Conservation (phyloP, 2,329 filamentous ascomycete species). For the Pseudovirgaria hyperparasitica region DNA sequence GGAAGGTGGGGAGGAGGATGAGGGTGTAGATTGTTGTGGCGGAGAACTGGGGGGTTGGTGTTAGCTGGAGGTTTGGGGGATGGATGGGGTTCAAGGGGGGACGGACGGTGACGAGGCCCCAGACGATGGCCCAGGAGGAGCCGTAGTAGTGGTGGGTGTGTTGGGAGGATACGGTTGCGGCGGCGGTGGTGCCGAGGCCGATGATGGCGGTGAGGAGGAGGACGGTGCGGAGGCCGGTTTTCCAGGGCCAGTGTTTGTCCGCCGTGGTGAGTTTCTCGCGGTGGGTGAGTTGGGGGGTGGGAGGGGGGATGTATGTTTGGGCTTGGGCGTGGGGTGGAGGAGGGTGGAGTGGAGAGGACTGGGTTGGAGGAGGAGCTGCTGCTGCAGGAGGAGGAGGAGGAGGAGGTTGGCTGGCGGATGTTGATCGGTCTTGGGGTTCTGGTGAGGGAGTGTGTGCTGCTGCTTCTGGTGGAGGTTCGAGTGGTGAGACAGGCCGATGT, state of each 20-base stretch:
- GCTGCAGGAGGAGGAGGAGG: too few species aligned
- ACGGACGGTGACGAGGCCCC: slow-evolving; percentile 14
- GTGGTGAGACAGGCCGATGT: too few species aligned
- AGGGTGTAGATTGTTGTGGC: slow-evolving; percentile 18
- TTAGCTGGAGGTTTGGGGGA: not conserved
- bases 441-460: too few species aligned
- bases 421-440: too few species aligned
- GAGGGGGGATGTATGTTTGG: too few species aligned
- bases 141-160: slow-evolving; percentile 2
- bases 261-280: slow-evolving; percentile 10
- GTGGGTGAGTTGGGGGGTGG: slow-evolving; percentile 17
- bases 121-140: slow-evolving; percentile 11
- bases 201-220: slow-evolving; percentile 15
- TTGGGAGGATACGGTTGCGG: slow-evolving; percentile 8
- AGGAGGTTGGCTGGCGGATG: too few species aligned
- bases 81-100: not conserved
- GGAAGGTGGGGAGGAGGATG: slow-evolving; percentile 14
- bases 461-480: too few species aligned
- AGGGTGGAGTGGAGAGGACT: too few species aligned
- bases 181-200: slow-evolving; percentile 19
- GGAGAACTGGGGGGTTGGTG: slow-evolving; percentile 7
- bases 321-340: too few species aligned
- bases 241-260: slow-evolving; percentile 21
- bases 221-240: slow-evolving; percentile 11
- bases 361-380: too few species aligned